A percentile compares a stretch with the other conserved stretches of the same genome.
Conservation (phyloP, 257 asterid species). For the Solanum tarijense region DNA sequence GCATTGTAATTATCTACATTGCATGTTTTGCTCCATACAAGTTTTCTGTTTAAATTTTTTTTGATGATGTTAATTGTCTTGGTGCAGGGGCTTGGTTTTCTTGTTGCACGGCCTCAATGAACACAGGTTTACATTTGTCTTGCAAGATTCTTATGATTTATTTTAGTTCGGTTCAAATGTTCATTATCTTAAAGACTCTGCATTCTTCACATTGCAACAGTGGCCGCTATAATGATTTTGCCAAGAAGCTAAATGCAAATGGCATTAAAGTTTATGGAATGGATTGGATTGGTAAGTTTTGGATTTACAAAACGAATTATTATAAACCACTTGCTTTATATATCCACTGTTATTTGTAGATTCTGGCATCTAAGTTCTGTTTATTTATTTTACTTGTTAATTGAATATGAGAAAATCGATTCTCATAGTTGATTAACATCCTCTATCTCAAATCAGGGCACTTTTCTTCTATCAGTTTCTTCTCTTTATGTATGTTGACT, state of each 20-base stretch:
- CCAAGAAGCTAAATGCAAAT: constrained; percentile 69
- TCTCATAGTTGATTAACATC: neutral
- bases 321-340: neutral
- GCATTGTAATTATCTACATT: neutral
- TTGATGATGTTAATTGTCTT: neutral
- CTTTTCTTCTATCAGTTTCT: neutral
- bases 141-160: neutral
- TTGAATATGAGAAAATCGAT: neutral
- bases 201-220: constrained; percentile 21
- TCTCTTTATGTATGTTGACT: neutral
- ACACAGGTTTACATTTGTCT: constrained; percentile 42
- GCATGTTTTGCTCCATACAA: neutral
- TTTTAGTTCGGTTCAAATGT: neutral
- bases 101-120: constrained; percentile 79
- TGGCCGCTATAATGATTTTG: constrained; percentile 70
- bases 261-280: constrained; percentile 87
- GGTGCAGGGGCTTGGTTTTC: constrained; percentile 64
- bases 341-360: neutral
- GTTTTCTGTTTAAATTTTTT: neutral
- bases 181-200: neutral
- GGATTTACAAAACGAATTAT: neutral
- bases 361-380: neutral
- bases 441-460: neutral
- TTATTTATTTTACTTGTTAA: neutral
- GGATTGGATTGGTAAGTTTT: constrained; percentile 94